A percentile compares a stretch with the other conserved stretches of the same genome.
Evolutionary conservation across 495 filamentous ascomycete genomes (phyloP).

Genomic region (Aspergillus asperescens): DNA sequence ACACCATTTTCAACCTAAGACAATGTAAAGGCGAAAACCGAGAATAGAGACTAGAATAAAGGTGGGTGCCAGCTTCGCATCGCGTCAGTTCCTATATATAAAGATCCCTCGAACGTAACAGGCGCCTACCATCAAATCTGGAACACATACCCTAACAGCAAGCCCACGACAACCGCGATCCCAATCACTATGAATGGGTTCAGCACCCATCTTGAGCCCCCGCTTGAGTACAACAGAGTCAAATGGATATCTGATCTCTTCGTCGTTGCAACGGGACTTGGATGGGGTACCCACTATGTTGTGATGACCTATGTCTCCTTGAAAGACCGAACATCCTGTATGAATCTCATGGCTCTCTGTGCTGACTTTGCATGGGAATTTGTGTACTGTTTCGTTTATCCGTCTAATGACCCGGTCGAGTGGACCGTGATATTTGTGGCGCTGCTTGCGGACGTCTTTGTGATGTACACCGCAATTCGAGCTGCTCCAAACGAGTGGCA

Average conservation of each 20-base stretch:
- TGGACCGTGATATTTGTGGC: neutral
- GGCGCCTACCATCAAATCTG: too few relatives aligned
- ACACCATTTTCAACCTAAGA: too few relatives aligned
- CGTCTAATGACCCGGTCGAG: neutral
- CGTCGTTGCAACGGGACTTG: slow-evolving; percentile 13
- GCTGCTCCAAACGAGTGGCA: neutral
- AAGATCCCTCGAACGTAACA: too few relatives aligned
- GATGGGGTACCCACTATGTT: slow-evolving; percentile 20
- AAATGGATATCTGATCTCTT: slow-evolving; percentile 11
- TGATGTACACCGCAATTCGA: neutral
- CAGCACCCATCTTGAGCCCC: slow-evolving; percentile 2
- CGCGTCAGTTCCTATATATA: too few relatives aligned
- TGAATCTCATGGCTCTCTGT: neutral
- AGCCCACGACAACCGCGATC: too few relatives aligned
- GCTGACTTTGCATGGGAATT: neutral
- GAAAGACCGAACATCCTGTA: slow-evolving; percentile 6
- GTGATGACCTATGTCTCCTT: slow-evolving; percentile 14
- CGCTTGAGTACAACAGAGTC: slow-evolving; percentile 7
- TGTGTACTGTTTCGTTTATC: neutral
- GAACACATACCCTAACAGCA: too few relatives aligned
- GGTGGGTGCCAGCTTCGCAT: too few relatives aligned
- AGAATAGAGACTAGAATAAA: too few relatives aligned
- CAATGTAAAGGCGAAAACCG: too few relatives aligned
- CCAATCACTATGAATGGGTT: slow-evolving; percentile 21
- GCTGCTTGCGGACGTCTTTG: neutral